Conservation (phyloP, 345 rosid genomes). For the Litchi chinensis region DNA sequence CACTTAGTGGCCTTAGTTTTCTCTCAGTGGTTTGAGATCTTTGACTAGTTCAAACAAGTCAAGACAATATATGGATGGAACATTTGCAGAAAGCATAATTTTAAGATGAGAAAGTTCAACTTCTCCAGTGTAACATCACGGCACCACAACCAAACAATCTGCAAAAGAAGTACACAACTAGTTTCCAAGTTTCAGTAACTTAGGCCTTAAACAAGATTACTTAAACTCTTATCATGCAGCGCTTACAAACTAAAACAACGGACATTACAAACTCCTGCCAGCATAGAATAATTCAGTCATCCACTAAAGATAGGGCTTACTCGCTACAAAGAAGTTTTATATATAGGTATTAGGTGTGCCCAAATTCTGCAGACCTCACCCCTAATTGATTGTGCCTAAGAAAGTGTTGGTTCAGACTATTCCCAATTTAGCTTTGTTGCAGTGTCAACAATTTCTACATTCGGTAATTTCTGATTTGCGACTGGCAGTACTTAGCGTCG, state of each 20-base stretch:
- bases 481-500: background rate
- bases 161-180: background rate
- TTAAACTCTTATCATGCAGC: background rate
- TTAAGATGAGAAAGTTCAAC: background rate
- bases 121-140: background rate
- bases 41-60: background rate
- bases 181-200: background rate
- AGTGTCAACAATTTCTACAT: background rate
- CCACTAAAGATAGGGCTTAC: background rate
- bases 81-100: background rate
- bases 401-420: background rate
- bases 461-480: background rate
- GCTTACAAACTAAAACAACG: background rate
- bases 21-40: background rate
- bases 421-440: slow-evolving; percentile 4
- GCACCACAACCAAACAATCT: background rate
- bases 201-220: background rate
- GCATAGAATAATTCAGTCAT: background rate
- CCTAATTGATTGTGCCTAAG: background rate
- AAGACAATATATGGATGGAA: background rate
- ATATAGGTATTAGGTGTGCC: background rate
- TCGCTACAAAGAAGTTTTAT: background rate
- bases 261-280: background rate
- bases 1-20: background rate
- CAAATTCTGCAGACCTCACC: background rate